Base-by-base conservation (phyloP, 352 stramenopile genomes). In the Phytophthora pini region DNA sequence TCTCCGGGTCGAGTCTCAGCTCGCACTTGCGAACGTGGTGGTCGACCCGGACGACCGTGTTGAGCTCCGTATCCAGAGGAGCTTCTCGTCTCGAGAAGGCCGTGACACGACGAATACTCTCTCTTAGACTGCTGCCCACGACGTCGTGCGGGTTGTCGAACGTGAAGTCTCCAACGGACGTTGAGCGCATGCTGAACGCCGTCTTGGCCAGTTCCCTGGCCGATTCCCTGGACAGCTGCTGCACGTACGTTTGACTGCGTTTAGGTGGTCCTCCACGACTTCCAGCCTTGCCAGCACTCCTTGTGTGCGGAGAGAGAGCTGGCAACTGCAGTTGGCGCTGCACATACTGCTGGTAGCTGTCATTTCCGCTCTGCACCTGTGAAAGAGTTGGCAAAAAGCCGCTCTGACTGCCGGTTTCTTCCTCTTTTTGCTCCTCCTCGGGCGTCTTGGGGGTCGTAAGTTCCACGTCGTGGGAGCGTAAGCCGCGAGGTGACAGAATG, bases 51-150 rank as follows among this genome's bases (percentile, higher is more conserved):
- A 88, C 75, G 13, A 71, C 70, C 4, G 77, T 76, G 26, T 65
- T 79, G n/a, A 93, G 65, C 61, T 80, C 68, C 40, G 74, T 77
- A 54, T 93, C 87, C n/a, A 91, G 38, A 9, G 87, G 87, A 5
- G 82, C 70, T 36, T 94, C 87, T 17, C 84, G 79, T 13, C 83
- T 72, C n/a, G 87, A 94, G 65, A 92, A 89, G 5, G 87, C 87
- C 73, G 90, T 88, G 10, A 94, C 80, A 24, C 82, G 82, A n/a
- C 87, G 87, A 53, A 94, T 89, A 40, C 85, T 93, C 52, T 93
- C 87, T 15, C 87, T 79, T 52, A 93, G 47, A 45, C 76, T 81
- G 47, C 69, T 76, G 20, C 71, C 72, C 15, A 68, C 65, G 24
- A 72, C 70, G 12, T 92, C 85, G 29, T 73, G 69, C 9, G 83